These are phyloP conservation scores for Acorus gramineus DNA, from an alignment of 106 monocot genomes.

Conservation along the genomic window DNA sequence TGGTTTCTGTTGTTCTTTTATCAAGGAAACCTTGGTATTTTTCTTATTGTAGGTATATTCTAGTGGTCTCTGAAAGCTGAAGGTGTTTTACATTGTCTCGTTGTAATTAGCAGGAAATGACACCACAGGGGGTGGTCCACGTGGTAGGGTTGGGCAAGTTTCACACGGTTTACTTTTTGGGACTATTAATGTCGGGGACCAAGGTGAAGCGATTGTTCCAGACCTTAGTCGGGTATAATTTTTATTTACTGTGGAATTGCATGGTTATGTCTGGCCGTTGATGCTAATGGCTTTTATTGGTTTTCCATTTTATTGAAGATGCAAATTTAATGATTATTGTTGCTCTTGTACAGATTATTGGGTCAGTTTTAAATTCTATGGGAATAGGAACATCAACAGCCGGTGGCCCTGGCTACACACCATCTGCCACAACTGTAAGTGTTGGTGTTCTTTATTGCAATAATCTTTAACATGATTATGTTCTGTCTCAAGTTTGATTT, in stretches of 20 bases:
- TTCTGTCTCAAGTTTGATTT: neutral
- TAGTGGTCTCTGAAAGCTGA: no score
- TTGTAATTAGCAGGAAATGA: conserved; percentile 28
- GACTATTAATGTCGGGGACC: conserved; percentile 44
- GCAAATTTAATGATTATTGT: no score
- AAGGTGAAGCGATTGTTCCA: conserved; percentile 23
- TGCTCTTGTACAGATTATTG: conserved; percentile 39
- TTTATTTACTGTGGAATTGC: neutral
- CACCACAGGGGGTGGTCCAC: conserved; percentile 22
- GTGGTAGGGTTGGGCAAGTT: conserved; percentile 36
- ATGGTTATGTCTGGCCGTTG: no score
- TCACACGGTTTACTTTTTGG: conserved; percentile 60
- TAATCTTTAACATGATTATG: no score
- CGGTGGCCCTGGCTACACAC: conserved; percentile 13
- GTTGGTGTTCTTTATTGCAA: neutral
- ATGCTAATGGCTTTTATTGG: neutral
- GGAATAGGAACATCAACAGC: conserved; percentile 15
- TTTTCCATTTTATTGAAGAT: neutral
- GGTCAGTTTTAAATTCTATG: conserved; percentile 56
- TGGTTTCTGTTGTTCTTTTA: no score
- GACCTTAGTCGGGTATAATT: conserved; percentile 47
- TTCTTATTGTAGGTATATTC: no score
- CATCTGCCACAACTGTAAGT: conserved; percentile 24
- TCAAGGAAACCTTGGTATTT: no score
- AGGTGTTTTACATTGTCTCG: no score